Conservation (phyloP, 805 yeast genomes). For the Barnettozyma sp. region DNA sequence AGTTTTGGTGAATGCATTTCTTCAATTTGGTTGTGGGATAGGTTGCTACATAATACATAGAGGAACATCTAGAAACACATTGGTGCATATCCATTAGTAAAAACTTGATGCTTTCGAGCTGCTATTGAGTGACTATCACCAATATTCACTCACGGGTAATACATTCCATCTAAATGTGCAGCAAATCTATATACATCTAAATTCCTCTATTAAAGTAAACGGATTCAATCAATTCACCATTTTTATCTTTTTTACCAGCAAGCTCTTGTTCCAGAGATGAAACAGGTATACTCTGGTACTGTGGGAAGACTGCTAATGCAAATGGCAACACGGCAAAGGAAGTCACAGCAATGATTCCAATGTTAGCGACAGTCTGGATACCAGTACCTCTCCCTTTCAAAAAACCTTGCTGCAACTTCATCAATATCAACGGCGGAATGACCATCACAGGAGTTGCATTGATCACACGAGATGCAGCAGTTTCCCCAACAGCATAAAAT, state of each 20-base stretch:
- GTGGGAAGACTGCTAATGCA: slow-evolving; percentile 95
- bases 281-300: slow-evolving; percentile 59
- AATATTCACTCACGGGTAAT: too few relatives aligned
- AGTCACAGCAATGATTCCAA: slow-evolving; percentile 80
- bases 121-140: too few relatives aligned
- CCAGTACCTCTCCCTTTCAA: slow-evolving; percentile 62
- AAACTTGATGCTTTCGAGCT: too few relatives aligned
- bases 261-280: slow-evolving; percentile 58
- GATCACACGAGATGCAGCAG: slow-evolving; percentile 90
- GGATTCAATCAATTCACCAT: slow-evolving; percentile 48
- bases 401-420: slow-evolving; percentile 64
- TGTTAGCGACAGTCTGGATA: slow-evolving; percentile 62
- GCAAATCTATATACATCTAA: slow-evolving; percentile 27
- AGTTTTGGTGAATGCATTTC: slow-evolving; percentile 56
- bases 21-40: too few relatives aligned
- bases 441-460: slow-evolving; percentile 98
- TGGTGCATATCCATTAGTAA: too few relatives aligned
- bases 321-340: slow-evolving; percentile 87
- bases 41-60: too few relatives aligned
- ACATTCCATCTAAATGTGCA: not conserved
- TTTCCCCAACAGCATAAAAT: slow-evolving; percentile 87
- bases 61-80: too few relatives aligned
- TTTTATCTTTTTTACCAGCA: slow-evolving; percentile 48
- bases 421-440: slow-evolving; percentile 81
- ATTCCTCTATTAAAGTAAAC: slow-evolving; percentile 94